Evolutionary conservation across 345 rosid genomes (phyloP).

Genomic region (Eucalyptus lansdowneana): DNA sequence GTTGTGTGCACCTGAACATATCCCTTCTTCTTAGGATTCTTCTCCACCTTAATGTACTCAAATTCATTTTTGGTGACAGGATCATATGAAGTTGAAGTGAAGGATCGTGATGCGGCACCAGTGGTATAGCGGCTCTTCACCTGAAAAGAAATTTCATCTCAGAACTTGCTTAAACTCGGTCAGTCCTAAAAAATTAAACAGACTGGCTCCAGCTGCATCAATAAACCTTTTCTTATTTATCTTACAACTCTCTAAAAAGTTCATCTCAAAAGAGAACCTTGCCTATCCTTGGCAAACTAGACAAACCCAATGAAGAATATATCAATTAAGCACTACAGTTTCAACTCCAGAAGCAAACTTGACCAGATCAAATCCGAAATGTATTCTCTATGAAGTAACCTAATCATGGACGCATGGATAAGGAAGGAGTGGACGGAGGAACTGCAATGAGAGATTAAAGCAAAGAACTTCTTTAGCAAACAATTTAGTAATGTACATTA

Average conservation of each 20-base stretch:
- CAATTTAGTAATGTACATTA: not conserved
- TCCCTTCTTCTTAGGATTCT: slow-evolving; percentile 88
- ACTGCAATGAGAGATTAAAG: not conserved
- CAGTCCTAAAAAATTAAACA: not conserved
- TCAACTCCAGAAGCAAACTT: not conserved
- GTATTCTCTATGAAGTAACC: not conserved
- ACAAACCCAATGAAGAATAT: not conserved
- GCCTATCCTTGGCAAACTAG: not conserved
- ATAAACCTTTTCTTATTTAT: not conserved
- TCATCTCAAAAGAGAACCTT: not conserved
- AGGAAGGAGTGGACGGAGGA: not conserved
- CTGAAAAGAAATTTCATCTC: slow-evolving; percentile 18
- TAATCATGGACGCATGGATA: not conserved
- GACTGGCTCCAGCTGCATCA: not conserved
- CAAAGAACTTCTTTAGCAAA: not conserved
- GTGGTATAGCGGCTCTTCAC: slow-evolving; percentile 83
- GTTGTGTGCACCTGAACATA: slow-evolving; percentile 85
- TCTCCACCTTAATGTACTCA: slow-evolving; percentile 81
- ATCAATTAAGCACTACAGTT: not conserved
- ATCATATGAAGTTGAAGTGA: slow-evolving; percentile 81
- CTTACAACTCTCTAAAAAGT: not conserved
- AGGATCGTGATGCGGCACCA: slow-evolving; percentile 95
- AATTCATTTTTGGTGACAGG: slow-evolving; percentile 84
- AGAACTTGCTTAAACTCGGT: not conserved
- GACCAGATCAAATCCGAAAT: not conserved